phyloP scores from a whole-genome alignment of 2,329 filamentous ascomycete genomes.

The Penicillium sp. region DNA sequence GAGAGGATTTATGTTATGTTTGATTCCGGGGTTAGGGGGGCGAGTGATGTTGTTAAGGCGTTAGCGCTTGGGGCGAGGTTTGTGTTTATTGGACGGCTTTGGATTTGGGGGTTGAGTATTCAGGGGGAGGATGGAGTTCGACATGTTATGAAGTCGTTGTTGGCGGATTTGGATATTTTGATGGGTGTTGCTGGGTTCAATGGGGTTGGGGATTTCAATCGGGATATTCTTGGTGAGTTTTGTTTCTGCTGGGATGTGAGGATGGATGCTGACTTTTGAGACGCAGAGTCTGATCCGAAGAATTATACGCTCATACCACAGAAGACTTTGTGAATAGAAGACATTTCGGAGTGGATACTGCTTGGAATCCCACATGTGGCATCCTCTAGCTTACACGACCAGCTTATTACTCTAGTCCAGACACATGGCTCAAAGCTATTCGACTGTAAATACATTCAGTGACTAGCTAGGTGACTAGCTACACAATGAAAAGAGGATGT shows the following conservation, averaged over 20 bases:
- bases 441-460: no score
- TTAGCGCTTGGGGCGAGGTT: conserved; percentile 61
- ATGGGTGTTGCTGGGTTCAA: conserved; percentile 60
- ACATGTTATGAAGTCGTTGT: conserved; percentile 60
- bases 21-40: conserved; percentile 58
- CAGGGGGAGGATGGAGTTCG: conserved; percentile 60
- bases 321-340: conserved; percentile 22
- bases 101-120: conserved; percentile 60
- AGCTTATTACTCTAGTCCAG: neutral
- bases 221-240: conserved; percentile 34
- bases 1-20: conserved; percentile 56
- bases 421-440: neutral
- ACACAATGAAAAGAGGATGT: neutral
- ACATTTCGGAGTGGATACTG: neutral
- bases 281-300: conserved; percentile 44
- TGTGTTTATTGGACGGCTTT: conserved; percentile 60
- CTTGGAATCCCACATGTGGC: neutral
- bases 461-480: neutral
- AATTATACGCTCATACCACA: conserved; percentile 41
- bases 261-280: conserved; percentile 8
- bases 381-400: neutral
- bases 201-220: conserved; percentile 53
- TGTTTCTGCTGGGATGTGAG: neutral
- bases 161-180: conserved; percentile 62
- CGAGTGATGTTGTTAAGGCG: conserved; percentile 60